Percentiles rank a stretch among this genome's conserved stretches.
phyloP scores from a whole-genome alignment of 768 basidiomycete species.

The Lactarius indigo region DNA sequence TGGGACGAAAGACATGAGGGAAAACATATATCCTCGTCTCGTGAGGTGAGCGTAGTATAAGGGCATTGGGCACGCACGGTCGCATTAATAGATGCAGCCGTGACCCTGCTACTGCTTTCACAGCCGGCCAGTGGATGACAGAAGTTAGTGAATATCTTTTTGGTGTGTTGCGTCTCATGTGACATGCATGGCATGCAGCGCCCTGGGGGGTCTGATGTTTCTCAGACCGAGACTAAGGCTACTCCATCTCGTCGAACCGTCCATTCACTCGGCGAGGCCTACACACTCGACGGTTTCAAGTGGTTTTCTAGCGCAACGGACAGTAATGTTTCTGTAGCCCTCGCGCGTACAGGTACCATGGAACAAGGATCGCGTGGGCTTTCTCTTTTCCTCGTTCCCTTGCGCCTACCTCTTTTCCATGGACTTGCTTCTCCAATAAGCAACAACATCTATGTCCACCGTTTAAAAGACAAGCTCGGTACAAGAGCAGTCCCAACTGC shows the following conservation, averaged over 20 bases:
- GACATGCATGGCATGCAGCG: conserved; percentile 46
- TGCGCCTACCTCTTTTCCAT: conserved; percentile 50
- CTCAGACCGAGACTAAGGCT: conserved; percentile 67
- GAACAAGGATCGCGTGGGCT: conserved; percentile 58
- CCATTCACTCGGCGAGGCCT: conserved; percentile 46
- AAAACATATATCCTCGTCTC: conserved; percentile 54
- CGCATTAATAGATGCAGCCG: conserved; percentile 37
- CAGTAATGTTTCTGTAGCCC: conserved; percentile 63
- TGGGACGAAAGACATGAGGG: conserved; percentile 58
- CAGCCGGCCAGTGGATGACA: conserved; percentile 84
- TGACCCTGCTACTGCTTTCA: conserved; percentile 58
- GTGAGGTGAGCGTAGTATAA: conserved; percentile 44
- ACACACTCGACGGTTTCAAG: conserved; percentile 66
- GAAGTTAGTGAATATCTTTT: conserved; percentile 41
- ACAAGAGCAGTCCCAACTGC: conserved; percentile 74
- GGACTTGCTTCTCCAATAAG: conserved; percentile 43
- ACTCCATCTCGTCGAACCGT: conserved; percentile 33
- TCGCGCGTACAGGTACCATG: conserved; percentile 64
- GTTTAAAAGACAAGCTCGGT: conserved; percentile 77
- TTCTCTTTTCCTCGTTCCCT: conserved; percentile 72
- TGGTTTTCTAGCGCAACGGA: conserved; percentile 87
- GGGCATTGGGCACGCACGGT: background rate
- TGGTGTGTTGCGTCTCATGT: conserved; percentile 10
- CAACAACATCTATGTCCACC: conserved; percentile 67
- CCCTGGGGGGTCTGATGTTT: conserved; percentile 73